Percentiles rank a stretch among this genome's conserved stretches.
These are phyloP conservation scores for Fusarium compactum DNA, from an alignment of 2,329 filamentous ascomycete species.

Conservation along the genomic window DNA sequence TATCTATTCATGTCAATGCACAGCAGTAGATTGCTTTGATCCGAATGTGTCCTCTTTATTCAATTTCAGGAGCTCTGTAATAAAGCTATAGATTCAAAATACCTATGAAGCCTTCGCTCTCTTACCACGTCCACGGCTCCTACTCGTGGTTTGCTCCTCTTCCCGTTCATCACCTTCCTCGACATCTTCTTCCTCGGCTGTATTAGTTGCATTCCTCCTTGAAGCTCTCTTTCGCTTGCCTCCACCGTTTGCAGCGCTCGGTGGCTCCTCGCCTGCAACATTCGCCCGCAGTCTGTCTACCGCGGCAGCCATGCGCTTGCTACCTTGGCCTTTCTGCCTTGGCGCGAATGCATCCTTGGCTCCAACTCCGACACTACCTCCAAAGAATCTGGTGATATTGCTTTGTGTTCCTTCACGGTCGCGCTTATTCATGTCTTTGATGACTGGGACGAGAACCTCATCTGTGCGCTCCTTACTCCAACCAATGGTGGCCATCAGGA, in stretches of 20 bases:
- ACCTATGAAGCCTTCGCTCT: conserved; percentile 37
- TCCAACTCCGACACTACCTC: conserved; percentile 77
- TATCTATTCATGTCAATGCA: not conserved
- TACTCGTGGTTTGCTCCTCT: conserved; percentile 11
- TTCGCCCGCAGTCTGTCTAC: conserved; percentile 72
- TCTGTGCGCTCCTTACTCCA: conserved; percentile 94
- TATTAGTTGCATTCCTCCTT: conserved; percentile 31
- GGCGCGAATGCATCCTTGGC: conserved; percentile 77
- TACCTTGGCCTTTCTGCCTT: conserved; percentile 72
- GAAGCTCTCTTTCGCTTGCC: conserved; percentile 44
- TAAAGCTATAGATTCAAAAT: not conserved
- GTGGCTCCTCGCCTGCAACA: conserved; percentile 34
- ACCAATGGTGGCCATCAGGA: conserved; percentile 91
- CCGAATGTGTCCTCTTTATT: not conserved
- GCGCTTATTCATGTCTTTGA: conserved; percentile 92
- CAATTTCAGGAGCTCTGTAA: not conserved
- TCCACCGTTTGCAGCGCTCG: conserved; percentile 14
- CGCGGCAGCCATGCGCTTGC: conserved; percentile 80
- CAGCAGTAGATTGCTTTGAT: not conserved
- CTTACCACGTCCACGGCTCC: conserved; percentile 33
- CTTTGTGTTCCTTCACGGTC: conserved; percentile 91
- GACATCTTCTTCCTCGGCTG: conserved; percentile 31
- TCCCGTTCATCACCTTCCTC: conserved; percentile 32
- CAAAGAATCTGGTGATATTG: conserved; percentile 95
- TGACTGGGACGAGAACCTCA: conserved; percentile 94